Conservation (phyloP, 2,329 filamentous ascomycete species). For the Fusarium sp. region DNA sequence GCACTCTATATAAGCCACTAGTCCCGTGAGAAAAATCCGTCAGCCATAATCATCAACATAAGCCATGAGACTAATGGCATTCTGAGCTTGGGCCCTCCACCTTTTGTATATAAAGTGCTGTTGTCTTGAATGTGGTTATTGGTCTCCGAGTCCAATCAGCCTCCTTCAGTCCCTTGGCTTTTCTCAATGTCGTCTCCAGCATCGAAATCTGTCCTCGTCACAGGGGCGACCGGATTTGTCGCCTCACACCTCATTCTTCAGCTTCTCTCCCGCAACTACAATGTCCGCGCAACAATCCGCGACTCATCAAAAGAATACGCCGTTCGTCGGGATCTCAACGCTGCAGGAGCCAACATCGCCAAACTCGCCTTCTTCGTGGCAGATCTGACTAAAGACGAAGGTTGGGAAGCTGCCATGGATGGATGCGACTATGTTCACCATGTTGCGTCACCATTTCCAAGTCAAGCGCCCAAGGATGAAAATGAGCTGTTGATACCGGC, state of each 20-base stretch:
- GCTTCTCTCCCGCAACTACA: neutral
- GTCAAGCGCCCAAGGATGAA: neutral
- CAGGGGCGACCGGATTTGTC: conserved; percentile 2
- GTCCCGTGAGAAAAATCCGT: neutral
- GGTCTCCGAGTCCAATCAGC: neutral
- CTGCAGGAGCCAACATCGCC: neutral
- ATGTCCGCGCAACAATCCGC: conserved; percentile 1
- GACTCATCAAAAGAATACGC: neutral
- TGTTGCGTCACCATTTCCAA: neutral
- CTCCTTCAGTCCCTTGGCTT: neutral
- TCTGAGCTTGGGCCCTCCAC: neutral
- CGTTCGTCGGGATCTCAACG: neutral
- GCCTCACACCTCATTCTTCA: conserved; percentile 9
- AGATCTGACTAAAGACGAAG: neutral
- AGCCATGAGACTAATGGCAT: neutral
- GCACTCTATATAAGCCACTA: neutral
- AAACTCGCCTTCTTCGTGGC: neutral
- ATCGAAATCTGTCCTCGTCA: neutral
- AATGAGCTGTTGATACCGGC: neutral
- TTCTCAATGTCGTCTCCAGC: neutral
- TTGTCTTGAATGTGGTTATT: neutral
- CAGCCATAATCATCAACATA: neutral
- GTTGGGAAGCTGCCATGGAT: neutral
- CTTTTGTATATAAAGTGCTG: neutral
- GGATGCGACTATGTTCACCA: neutral